Conservation (phyloP, 1,139 yeast genomes). For the Hyphopichia pseudoburtonii region DNA sequence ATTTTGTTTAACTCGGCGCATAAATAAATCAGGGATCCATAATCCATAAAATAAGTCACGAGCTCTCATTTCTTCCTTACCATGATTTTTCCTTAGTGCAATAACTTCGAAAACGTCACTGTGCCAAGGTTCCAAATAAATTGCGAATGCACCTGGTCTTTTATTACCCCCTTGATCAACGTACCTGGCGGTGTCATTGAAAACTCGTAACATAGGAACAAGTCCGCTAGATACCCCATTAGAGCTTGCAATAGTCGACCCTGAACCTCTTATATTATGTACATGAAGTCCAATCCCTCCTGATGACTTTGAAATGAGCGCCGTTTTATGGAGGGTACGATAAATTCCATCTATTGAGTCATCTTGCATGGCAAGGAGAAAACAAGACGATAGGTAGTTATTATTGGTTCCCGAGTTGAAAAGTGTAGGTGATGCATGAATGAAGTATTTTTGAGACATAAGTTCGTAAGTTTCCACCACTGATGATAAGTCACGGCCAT, state of each 20-base stretch:
- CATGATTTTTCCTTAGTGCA: conserved; percentile 55
- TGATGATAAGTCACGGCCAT: conserved; percentile 35
- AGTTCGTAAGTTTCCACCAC: conserved; percentile 50
- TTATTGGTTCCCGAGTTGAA: conserved; percentile 54
- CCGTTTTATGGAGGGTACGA: conserved; percentile 53
- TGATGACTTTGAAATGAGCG: conserved; percentile 56
- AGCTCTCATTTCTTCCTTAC: conserved; percentile 56
- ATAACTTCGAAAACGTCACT: conserved; percentile 53
- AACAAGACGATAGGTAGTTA: conserved; percentile 53
- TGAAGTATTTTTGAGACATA: conserved; percentile 52
- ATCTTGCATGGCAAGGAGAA: conserved; percentile 55
- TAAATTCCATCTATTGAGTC: conserved; percentile 62
- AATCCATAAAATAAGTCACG: conserved; percentile 58
- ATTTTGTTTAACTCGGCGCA: conserved; percentile 51
- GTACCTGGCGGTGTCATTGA: conserved; percentile 59
- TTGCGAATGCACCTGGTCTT: conserved; percentile 64
- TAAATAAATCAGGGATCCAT: conserved; percentile 62
- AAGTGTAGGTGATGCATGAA: conserved; percentile 58
- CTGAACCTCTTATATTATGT: conserved; percentile 52
- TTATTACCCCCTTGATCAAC: conserved; percentile 66
- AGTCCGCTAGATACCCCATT: conserved; percentile 58
- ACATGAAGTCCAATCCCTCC: conserved; percentile 63
- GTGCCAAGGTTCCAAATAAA: conserved; percentile 64
- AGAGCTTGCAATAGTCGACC: conserved; percentile 52
- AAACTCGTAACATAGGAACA: conserved; percentile 59